Percentiles rank a stretch among this genome's conserved stretches.
Evolutionary conservation across 2,329 filamentous ascomycete species (phyloP).

Genomic region (Monilinia laxa): DNA sequence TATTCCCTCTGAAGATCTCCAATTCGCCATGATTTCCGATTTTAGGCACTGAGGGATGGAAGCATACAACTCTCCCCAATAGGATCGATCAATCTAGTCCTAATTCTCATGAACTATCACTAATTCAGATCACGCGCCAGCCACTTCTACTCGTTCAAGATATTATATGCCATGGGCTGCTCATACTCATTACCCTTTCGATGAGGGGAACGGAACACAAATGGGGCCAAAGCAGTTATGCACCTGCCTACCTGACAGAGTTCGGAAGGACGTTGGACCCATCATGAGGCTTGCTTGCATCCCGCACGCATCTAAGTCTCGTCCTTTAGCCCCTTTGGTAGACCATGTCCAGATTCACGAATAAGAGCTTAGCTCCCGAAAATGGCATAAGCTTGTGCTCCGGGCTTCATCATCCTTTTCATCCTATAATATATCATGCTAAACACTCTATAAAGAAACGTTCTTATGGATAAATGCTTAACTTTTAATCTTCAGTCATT

Average conservation of each 20-base stretch:
- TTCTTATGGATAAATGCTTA: slow-evolving; percentile 33
- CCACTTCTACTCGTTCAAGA: slow-evolving; percentile 35
- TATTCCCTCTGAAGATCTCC: slow-evolving; percentile 34
- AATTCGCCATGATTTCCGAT: slow-evolving; percentile 34
- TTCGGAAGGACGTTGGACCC: slow-evolving; percentile 37
- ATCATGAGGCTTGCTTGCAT: slow-evolving; percentile 35
- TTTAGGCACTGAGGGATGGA: slow-evolving; percentile 35
- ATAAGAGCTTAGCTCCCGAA: slow-evolving; percentile 37
- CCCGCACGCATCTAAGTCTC: slow-evolving; percentile 26
- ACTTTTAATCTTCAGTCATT: slow-evolving; percentile 20
- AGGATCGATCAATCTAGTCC: slow-evolving; percentile 26
- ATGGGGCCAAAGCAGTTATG: slow-evolving; percentile 25
- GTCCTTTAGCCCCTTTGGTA: slow-evolving; percentile 33
- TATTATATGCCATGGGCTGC: slow-evolving; percentile 25
- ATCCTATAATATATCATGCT: slow-evolving; percentile 28
- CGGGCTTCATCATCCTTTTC: slow-evolving; percentile 34
- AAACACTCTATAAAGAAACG: slow-evolving; percentile 21
- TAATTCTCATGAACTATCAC: slow-evolving; percentile 26
- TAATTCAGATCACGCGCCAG: slow-evolving; percentile 39
- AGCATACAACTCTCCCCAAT: slow-evolving; percentile 23
- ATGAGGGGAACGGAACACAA: slow-evolving; percentile 26
- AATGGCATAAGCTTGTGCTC: slow-evolving; percentile 37
- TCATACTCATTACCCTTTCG: slow-evolving; percentile 29
- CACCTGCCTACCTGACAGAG: slow-evolving; percentile 29
- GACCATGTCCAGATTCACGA: slow-evolving; percentile 34